Base-by-base conservation (phyloP, 371 early-diverging fungal genomes). In the Lichtheimia ornata region DNA sequence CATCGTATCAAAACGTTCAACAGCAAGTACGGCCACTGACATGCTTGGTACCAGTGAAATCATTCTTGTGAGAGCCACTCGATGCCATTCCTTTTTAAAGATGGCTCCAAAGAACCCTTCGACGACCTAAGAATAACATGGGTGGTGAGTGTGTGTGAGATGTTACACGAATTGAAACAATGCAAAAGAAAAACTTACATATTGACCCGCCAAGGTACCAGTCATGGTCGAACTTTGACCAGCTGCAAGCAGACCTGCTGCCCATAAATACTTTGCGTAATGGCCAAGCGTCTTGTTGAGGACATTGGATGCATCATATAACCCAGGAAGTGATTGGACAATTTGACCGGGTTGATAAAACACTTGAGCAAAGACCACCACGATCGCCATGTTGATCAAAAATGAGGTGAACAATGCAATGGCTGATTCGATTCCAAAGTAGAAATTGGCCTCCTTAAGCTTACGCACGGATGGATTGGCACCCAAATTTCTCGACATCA, bases 181-280 rank as follows among this genome's bases (percentile, higher is more conserved):
- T 40, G 12, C 28, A 25, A 27, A 43, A 14, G 44, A 11, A 12
- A 18, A 7, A 2, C 54, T 84, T 4, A 91, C 90, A 73, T 84
- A 87, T 64, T 90, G 90, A 4, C 91, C 90, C 28, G 89, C 88
- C 50, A 91, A 64, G 17, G 90, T 90, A 25, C 90, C 89, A 5
- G 91, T 86, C 84, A 91, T 86, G 13, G 90, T 89, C 7, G 87
- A 84, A 59, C 84, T 86, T 70, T 90, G 91, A 15, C 90, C 91
- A 28, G 87, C 85, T 66, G 87, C 86, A 15, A 91, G 71, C 58
- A 91, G 73, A 7, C 88, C 91, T 2, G 85, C 65, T 20, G 88
- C 89, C 76, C 85, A 91, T 17, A 89, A 62, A 61, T 84, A 86
- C 51, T 80, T 82, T 1, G 87, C 85, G 13, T 81, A 80, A 44